A percentile compares a stretch with the other conserved stretches of the same genome.
Conservation (phyloP, 139 green algal genomes). For the Chlamydomonas applanata region DNA sequence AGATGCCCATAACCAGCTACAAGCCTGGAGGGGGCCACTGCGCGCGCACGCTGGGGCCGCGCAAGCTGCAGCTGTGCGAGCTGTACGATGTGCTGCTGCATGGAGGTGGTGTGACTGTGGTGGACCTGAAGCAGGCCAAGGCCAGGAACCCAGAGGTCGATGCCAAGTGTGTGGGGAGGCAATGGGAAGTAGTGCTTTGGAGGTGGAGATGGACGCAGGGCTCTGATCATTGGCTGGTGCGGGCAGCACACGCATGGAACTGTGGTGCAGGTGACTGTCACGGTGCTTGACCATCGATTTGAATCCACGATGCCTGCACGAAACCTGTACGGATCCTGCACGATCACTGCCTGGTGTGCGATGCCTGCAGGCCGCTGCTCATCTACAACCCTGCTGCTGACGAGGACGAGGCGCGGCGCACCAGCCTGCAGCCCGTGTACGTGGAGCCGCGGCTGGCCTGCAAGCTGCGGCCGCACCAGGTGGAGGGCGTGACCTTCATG, state of each 20-base stretch:
- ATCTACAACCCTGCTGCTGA: constrained; percentile 11
- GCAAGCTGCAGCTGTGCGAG: not conserved
- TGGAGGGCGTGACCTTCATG: constrained; percentile 84
- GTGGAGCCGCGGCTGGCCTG: constrained; percentile 60
- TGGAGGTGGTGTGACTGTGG: not conserved
- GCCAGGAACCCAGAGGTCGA: too few relatives aligned
- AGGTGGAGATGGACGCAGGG: too few relatives aligned
- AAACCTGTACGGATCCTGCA: too few relatives aligned
- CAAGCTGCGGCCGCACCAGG: constrained; percentile 69
- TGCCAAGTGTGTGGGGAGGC: too few relatives aligned
- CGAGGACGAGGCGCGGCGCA: constrained; percentile 7
- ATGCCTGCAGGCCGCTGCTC: not conserved
- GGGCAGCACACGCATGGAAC: too few relatives aligned
- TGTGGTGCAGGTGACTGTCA: too few relatives aligned
- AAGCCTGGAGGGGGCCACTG: not conserved
- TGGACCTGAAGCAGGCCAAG: too few relatives aligned
- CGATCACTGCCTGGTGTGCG: not conserved
- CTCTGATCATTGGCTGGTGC: too few relatives aligned
- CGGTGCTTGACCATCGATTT: too few relatives aligned
- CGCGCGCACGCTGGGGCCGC: not conserved
- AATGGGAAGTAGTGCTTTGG: too few relatives aligned
- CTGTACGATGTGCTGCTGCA: not conserved
- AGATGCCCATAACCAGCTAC: constrained; percentile 5
- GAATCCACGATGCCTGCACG: too few relatives aligned
- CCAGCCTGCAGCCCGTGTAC: constrained; percentile 21